Conservation (phyloP, 2,329 filamentous ascomycete genomes). For the Lasiodiplodia sp. region DNA sequence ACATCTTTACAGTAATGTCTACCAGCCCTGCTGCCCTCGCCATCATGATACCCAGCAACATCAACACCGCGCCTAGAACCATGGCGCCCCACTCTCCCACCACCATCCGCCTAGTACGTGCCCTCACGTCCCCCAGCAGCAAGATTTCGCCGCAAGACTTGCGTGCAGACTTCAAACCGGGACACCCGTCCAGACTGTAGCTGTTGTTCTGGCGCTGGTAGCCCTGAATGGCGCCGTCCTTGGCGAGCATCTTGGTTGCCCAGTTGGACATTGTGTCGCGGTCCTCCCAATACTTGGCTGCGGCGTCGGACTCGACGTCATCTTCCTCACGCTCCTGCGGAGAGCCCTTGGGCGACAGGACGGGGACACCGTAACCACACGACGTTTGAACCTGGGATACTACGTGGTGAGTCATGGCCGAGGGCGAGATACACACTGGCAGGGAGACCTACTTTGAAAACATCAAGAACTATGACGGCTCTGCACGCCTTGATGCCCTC, state of each 20-base stretch:
- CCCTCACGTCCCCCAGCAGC: conserved; percentile 49
- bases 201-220: conserved; percentile 67
- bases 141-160: conserved; percentile 55
- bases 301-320: conserved; percentile 32
- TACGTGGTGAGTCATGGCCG: not conserved
- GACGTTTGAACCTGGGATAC: conserved; percentile 63
- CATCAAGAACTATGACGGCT: conserved; percentile 67
- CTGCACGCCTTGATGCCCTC: conserved; percentile 54
- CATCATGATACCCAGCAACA: not conserved
- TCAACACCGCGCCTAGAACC: conserved; percentile 35
- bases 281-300: conserved; percentile 45
- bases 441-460: conserved; percentile 61
- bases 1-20: not conserved
- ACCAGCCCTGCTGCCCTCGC: conserved; percentile 10
- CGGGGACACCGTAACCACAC: conserved; percentile 71
- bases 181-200: conserved; percentile 65
- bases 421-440: not conserved
- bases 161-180: conserved; percentile 63
- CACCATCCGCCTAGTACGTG: conserved; percentile 1
- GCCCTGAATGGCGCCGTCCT: conserved; percentile 53
- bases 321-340: not conserved
- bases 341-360: conserved; percentile 49
- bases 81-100: conserved; percentile 37
- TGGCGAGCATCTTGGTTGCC: conserved; percentile 57
- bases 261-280: conserved; percentile 64